phyloP scores from a whole-genome alignment of 345 rosid species.

The Capsella bursapastoris region DNA sequence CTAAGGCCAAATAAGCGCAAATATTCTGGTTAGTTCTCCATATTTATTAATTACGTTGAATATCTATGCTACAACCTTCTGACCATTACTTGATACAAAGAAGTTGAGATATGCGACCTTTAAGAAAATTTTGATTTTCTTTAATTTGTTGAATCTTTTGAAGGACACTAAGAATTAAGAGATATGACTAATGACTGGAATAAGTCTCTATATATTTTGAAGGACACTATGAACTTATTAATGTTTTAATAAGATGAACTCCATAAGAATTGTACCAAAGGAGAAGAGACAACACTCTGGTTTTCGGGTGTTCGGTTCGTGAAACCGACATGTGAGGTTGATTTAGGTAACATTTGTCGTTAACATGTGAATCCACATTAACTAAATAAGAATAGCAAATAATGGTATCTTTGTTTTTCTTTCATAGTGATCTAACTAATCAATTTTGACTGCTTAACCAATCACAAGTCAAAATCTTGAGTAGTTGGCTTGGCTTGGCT shows the following conservation, averaged over 20 bases:
- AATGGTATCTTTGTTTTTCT: not conserved
- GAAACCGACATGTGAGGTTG: constrained; percentile 36
- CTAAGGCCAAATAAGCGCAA: constrained; percentile 2
- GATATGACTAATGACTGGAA: too few species aligned
- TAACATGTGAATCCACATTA: constrained; percentile 3
- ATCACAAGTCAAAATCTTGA: constrained; percentile 35
- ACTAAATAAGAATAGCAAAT: not conserved
- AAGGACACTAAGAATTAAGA: too few species aligned
- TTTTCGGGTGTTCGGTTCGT: constrained; percentile 39
- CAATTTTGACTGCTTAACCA: constrained; percentile 21
- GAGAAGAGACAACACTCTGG: constrained; percentile 35
- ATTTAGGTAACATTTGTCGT: constrained; percentile 36
- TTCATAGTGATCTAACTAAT: constrained; percentile 21
- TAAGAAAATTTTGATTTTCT: too few species aligned
- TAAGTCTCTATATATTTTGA: too few species aligned
- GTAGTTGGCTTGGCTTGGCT: constrained; percentile 21
- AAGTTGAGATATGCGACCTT: not conserved
- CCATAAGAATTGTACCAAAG: not conserved
- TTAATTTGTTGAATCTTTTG: too few species aligned
- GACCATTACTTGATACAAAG: not conserved
- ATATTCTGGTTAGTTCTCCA: constrained; percentile 2
- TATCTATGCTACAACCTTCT: not conserved
- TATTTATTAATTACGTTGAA: not conserved
- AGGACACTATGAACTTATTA: too few species aligned
- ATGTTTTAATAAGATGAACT: not conserved